Evolutionary conservation across 2,329 filamentous ascomycete genomes (phyloP).

Genomic region (Aureobasidium sp.): DNA sequence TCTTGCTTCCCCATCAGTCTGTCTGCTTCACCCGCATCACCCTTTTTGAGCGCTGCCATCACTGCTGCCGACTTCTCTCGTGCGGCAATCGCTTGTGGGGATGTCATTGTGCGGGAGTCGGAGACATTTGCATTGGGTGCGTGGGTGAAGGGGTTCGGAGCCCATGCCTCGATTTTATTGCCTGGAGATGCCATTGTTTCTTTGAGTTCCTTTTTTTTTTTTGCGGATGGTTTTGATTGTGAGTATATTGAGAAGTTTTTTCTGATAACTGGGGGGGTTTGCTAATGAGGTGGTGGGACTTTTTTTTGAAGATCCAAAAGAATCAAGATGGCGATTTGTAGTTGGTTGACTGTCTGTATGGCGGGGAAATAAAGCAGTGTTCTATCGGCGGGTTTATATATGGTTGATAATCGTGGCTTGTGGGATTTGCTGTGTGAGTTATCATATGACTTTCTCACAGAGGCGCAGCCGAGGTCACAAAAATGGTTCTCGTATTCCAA

Average conservation of each 20-base stretch:
- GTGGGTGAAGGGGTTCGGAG: neutral
- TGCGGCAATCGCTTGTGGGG: neutral
- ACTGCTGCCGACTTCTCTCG: neutral
- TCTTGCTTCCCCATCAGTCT: neutral
- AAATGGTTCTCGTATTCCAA: neutral
- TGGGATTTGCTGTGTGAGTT: neutral
- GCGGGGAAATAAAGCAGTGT: too few species aligned
- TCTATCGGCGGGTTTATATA: too few species aligned
- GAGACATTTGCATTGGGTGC: neutral
- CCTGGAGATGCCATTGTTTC: neutral
- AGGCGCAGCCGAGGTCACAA: neutral
- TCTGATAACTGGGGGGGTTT: too few species aligned
- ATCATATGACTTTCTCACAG: neutral
- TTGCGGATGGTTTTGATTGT: neutral
- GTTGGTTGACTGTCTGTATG: too few species aligned
- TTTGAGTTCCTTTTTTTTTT: too few species aligned
- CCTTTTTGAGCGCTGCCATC: neutral
- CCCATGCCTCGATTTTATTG: neutral
- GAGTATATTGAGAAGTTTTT: too few species aligned
- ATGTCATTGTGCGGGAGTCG: constrained; percentile 1
- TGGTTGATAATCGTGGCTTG: neutral
- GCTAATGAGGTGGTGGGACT: too few species aligned
- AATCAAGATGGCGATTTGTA: too few species aligned
- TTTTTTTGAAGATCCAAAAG: too few species aligned
- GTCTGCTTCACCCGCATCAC: neutral